Evolutionary conservation across 140 eudicot species (phyloP), one percentile per base, ranked within the genome.

Genomic region (Oenanthe javanica): DNA sequence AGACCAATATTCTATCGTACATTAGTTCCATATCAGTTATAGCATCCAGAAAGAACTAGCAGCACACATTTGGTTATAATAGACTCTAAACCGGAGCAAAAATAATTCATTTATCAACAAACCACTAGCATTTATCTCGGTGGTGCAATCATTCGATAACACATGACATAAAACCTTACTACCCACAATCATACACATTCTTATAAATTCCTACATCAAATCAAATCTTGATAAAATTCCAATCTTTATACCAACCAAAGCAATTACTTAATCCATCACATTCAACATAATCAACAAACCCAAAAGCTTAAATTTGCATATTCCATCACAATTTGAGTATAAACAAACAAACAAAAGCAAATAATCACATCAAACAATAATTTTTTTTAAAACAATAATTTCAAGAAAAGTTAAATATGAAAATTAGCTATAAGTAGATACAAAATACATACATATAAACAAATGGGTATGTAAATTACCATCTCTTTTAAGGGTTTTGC

Each of bases 401-500:
- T 36, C 40, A 36, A 36, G 40, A 36, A 36, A 36, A 31, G 31
- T 31, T 31, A 31, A 36, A 36, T 36, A 36, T 36, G 40, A 36
- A 36, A 25, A 43, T 43, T 43, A 36, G 12, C 9, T 9, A 23
- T 4, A 10, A 5, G 14, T 21, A 8, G 31, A 18, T 1, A 16
- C 14, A 16, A 14, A 6, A 18, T 3, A 45, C 11, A 18, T 21
- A 21, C 51, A 11, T 5, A 25, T 21, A 67, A 16, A 82, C 1
- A 47, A 2, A 16, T 40, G 40, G 42, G 40, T 21, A 18, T 31
- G n/a, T 36, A 40, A 4, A 13, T 82, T 84, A 93, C 97, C 96
- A 79, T 93, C 96, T 82, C 97, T 75, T 84, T 93, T 93, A 38
- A 93, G 92, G 81, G 97, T 91, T 87, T 93, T 93, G 86, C 87